Base-by-base conservation (phyloP, 176 grass and related monocot genomes). In the Triticum dicoccoides region DNA sequence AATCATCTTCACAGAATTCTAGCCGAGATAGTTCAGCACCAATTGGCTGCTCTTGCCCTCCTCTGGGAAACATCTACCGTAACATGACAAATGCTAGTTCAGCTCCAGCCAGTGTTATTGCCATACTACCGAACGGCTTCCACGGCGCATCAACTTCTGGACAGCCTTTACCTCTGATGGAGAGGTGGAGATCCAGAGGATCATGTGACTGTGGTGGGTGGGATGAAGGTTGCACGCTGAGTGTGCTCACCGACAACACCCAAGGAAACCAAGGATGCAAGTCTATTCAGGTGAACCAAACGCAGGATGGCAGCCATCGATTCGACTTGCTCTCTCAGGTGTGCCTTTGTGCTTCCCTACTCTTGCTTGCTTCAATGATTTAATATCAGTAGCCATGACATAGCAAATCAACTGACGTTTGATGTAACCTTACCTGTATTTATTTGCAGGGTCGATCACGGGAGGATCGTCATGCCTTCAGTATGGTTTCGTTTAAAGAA, bases 151-250 rank as follows among this genome's bases (percentile, higher is more conserved):
- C 94, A 61, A 92, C 70, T 39, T 85, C 83, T 38, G 89, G 83
- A 73, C 86, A 86, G 38, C 90, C 87, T 18, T 81, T 93, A 25
- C 89, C 97, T 63, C 86, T 99, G 83, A 87, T 99, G 58, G 75
- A 99, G 67, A 90, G 97, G 92, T 99, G 97, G 97, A 91, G 73
- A 77, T 91, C 85, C 80, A 92, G 90, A 80, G 94, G 97, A 84
- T 75, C 78, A 61, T 99, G 97, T 52, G 97, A 99, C 68, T 99
- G 97, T 87, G 94, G 97, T 9, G 97, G 97, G 54, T 99, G 97
- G 97, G 97, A 99, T 83, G 94, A 97, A 80, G 97, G 97, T 47
- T 99, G 97, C 80, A 87, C 34, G 24, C 83, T 99, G 34, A 89
- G 92, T 54, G 24, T 97, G 76, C 85, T 99, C 25, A 91, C 69